A percentile compares a stretch with the other conserved stretches of the same genome.
phyloP scores from a whole-genome alignment of 352 stramenopile genomes.

The Pythium rhizo-oryzae region DNA sequence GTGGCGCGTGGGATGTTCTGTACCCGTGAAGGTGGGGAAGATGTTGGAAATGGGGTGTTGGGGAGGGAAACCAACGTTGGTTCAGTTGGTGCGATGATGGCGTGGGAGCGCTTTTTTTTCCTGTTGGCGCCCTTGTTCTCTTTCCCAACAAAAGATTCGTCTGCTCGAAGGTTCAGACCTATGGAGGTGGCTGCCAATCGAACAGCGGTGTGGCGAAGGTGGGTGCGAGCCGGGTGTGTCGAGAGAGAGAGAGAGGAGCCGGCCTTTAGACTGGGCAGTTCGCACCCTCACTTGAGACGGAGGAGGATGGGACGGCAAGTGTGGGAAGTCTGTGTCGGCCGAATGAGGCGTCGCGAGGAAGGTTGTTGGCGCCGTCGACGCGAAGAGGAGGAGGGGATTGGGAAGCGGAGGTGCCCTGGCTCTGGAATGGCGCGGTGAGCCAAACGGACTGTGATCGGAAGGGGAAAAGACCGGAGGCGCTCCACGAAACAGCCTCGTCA shows the following conservation, averaged over 20 bases:
- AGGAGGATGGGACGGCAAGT: not conserved
- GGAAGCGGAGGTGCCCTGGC: not conserved
- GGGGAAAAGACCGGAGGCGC: not conserved
- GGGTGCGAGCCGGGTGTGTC: not conserved
- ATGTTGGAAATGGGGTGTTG: not conserved
- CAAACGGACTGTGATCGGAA: not conserved
- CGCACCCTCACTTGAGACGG: too few species aligned
- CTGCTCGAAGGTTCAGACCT: not conserved
- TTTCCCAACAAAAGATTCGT: not conserved
- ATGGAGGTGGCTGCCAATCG: not conserved
- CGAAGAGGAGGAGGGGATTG: not conserved
- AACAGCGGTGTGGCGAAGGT: not conserved
- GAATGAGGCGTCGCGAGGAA: not conserved
- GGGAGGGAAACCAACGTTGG: not conserved
- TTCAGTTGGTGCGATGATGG: too few species aligned
- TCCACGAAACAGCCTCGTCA: conserved; percentile 2
- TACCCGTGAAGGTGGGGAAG: not conserved
- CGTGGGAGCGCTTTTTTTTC: too few species aligned
- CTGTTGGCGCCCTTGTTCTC: too few species aligned
- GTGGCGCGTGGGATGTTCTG: conserved; percentile 13
- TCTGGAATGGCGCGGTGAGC: conserved; percentile 1
- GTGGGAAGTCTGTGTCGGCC: conserved; percentile 1
- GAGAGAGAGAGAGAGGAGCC: not conserved
- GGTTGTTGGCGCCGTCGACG: not conserved
- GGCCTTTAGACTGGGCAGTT: not conserved